Evolutionary conservation across 495 filamentous ascomycete genomes (phyloP).

Genomic region (Parathielavia appendiculata): DNA sequence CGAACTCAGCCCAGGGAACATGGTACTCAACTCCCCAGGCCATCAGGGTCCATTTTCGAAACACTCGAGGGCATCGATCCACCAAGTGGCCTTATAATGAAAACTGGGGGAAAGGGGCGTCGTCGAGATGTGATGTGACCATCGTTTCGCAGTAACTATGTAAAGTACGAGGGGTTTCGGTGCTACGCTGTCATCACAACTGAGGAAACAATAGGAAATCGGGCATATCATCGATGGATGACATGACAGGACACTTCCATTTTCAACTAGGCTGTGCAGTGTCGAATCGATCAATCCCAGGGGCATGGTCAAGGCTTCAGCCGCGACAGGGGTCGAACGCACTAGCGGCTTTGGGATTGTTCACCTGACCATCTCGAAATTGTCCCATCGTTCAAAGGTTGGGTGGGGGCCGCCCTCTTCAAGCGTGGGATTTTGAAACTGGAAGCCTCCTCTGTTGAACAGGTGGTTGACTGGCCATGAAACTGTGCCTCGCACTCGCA

Average conservation of each 20-base stretch:
- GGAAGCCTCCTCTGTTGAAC: not conserved
- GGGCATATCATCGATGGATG: too few relatives aligned
- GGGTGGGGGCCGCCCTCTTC: not conserved
- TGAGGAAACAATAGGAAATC: too few relatives aligned
- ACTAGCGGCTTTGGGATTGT: not conserved
- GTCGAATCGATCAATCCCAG: not conserved
- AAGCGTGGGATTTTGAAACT: conserved; percentile 9
- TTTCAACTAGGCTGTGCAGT: too few relatives aligned
- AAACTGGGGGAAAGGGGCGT: too few relatives aligned
- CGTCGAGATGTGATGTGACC: too few relatives aligned
- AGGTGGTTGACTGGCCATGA: not conserved
- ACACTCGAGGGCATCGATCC: not conserved
- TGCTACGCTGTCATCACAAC: too few relatives aligned
- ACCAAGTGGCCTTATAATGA: not conserved
- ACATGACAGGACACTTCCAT: too few relatives aligned
- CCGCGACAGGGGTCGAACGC: not conserved
- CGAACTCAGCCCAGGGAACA: not conserved
- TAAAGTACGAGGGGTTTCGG: too few relatives aligned
- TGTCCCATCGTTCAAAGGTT: not conserved
- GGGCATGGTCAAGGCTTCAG: not conserved
- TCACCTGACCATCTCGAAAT: conserved; percentile 11
- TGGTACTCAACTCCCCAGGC: not conserved
- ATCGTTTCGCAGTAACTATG: too few relatives aligned
- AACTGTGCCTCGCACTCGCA: not conserved
- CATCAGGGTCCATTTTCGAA: not conserved